A percentile compares a stretch with the other conserved stretches of the same genome.
Conservation (phyloP, 2,329 filamentous ascomycete genomes). For the Chaetothyriales sp. region DNA sequence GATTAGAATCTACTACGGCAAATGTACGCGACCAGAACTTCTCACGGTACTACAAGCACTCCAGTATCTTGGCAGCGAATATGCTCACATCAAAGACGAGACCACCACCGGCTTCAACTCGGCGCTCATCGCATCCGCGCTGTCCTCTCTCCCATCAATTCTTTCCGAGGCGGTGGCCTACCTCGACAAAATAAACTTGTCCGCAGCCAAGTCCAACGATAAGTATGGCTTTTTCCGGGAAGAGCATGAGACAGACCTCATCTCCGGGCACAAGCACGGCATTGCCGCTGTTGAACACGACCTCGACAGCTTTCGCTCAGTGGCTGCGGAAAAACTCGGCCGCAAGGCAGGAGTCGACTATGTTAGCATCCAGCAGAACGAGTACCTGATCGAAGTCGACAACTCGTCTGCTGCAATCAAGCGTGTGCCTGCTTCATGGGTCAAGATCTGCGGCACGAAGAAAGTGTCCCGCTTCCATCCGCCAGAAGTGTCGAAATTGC, state of each 20-base stretch:
- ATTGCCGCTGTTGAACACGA: slow-evolving; percentile 90
- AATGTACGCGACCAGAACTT: slow-evolving; percentile 80
- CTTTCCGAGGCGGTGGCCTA: slow-evolving; percentile 57
- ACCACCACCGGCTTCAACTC: slow-evolving; percentile 62
- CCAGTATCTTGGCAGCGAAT: slow-evolving; percentile 67
- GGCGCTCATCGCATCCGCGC: slow-evolving; percentile 52
- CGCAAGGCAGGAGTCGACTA: slow-evolving; percentile 60
- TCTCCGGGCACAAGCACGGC: slow-evolving; percentile 74
- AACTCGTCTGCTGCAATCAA: slow-evolving; percentile 60
- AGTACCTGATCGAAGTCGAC: slow-evolving; percentile 84
- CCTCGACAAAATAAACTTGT: slow-evolving; percentile 71
- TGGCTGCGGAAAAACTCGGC: slow-evolving; percentile 58
- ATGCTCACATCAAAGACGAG: slow-evolving; percentile 50
- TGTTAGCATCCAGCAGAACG: slow-evolving; percentile 74
- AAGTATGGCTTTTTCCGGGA: slow-evolving; percentile 91
- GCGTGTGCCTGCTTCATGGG: slow-evolving; percentile 84
- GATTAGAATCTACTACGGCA: slow-evolving; percentile 93
- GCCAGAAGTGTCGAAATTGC: slow-evolving; percentile 68
- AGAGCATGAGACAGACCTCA: slow-evolving; percentile 73
- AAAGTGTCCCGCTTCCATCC: slow-evolving; percentile 87
- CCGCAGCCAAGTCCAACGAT: slow-evolving; percentile 73
- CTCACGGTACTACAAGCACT: slow-evolving; percentile 73
- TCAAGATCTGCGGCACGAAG: slow-evolving; percentile 89
- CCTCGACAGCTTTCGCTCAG: slow-evolving; percentile 59
- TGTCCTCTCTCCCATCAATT: slow-evolving; percentile 65